phyloP scores from a whole-genome alignment of 352 stramenopile genomes.

The Phytopythium ostracodes region DNA sequence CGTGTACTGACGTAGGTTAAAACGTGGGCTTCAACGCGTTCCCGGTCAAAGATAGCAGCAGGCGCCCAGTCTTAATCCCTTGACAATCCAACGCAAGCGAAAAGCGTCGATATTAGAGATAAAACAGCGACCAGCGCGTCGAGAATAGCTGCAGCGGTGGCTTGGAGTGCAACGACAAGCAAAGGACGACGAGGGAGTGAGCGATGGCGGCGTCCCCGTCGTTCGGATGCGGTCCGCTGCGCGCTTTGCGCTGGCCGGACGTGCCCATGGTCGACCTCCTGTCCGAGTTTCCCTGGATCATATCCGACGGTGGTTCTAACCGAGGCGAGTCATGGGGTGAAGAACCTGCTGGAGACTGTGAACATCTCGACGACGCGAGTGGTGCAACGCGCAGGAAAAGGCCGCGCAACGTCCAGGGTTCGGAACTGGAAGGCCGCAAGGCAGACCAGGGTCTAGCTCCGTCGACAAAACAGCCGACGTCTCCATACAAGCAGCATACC shows the following conservation, averaged over 20 bases:
- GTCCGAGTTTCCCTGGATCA: conserved; percentile 38
- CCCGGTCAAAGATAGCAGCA: too few species aligned
- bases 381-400: not conserved
- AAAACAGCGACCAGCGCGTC: too few species aligned
- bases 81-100: too few species aligned
- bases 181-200: not conserved
- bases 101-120: too few species aligned
- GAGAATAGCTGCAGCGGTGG: too few species aligned
- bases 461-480: conserved; percentile 1
- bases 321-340: not conserved
- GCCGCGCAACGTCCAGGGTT: not conserved
- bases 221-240: conserved; percentile 10
- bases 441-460: not conserved
- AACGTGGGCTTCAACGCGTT: too few species aligned
- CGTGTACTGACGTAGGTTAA: too few species aligned
- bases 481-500: conserved; percentile 35
- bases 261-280: conserved; percentile 34
- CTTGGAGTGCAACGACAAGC: not conserved
- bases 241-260: conserved; percentile 29
- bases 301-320: not conserved
- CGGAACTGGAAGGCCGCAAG: not conserved
- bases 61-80: too few species aligned
- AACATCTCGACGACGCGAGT: not conserved
- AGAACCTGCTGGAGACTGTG: not conserved
- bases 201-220: not conserved